These are phyloP conservation scores for Rosa rugosa DNA, from an alignment of 306 rosid species.

Conservation along the genomic window DNA sequence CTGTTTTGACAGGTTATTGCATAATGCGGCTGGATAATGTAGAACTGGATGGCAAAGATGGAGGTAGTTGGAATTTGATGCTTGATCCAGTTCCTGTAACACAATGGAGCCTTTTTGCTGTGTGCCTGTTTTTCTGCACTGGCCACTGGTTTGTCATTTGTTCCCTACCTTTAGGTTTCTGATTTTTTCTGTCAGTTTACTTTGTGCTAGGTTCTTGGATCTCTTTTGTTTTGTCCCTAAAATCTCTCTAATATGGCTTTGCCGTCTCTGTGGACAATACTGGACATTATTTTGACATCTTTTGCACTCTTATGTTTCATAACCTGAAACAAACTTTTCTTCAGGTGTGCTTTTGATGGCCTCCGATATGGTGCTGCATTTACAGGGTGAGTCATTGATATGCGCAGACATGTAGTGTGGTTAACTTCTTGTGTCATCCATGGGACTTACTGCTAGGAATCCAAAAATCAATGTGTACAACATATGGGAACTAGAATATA, in stretches of 20 bases:
- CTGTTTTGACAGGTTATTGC: slow-evolving; percentile 68
- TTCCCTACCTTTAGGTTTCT: slow-evolving; percentile 27
- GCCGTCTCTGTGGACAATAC: background rate
- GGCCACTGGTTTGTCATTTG: slow-evolving; percentile 83
- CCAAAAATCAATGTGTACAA: slow-evolving; percentile 1
- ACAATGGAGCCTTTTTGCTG: slow-evolving; percentile 87
- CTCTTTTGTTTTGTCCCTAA: slow-evolving; percentile 9
- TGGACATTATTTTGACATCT: background rate
- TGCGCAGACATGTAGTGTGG: background rate
- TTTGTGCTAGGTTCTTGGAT: slow-evolving; percentile 7
- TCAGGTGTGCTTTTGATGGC: slow-evolving; percentile 99
- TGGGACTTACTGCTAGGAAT: slow-evolving; percentile 6
- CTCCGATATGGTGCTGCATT: slow-evolving; percentile 96
- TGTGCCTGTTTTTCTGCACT: slow-evolving; percentile 86
- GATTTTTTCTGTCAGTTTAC: slow-evolving; percentile 14
- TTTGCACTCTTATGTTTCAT: slow-evolving; percentile 10
- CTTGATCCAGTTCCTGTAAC: slow-evolving; percentile 54
- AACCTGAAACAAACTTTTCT: slow-evolving; percentile 15
- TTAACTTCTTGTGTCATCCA: background rate
- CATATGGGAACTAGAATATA: background rate
- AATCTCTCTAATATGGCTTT: background rate
- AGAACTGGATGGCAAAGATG: slow-evolving; percentile 37
- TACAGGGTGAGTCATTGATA: slow-evolving; percentile 62
- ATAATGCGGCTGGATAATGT: slow-evolving; percentile 53
- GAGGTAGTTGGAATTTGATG: slow-evolving; percentile 31